Percentiles rank a stretch among this genome's conserved stretches.
Evolutionary conservation across 352 stramenopile species (phyloP).

Genomic region (Phytophthora pisi): DNA sequence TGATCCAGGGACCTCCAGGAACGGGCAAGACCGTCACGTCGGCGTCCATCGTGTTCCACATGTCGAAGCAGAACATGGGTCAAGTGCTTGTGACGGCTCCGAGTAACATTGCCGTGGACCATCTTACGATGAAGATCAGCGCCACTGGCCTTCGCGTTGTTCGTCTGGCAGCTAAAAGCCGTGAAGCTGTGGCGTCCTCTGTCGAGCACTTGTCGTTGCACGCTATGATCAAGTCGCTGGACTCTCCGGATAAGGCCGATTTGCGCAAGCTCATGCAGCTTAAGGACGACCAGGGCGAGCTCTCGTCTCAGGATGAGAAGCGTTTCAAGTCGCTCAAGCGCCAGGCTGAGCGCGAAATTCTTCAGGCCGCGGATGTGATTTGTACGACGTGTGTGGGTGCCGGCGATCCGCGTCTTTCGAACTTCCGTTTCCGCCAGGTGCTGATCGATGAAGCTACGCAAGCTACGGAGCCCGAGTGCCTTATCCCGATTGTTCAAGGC

Average conservation of each 20-base stretch:
- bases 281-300: conserved; percentile 95
- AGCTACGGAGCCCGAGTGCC: conserved; percentile 98
- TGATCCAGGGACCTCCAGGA: conserved; percentile 98
- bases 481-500: conserved; percentile 99
- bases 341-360: conserved; percentile 95
- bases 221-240: conserved; percentile 94
- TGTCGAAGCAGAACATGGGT: conserved; percentile 98
- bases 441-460: conserved; percentile 99
- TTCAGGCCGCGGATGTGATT: conserved; percentile 99
- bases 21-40: conserved; percentile 98
- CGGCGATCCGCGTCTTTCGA: conserved; percentile 96
- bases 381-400: conserved; percentile 99
- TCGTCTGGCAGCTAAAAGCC: conserved; percentile 97
- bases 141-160: conserved; percentile 98
- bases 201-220: conserved; percentile 99
- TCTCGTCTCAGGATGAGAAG: conserved; percentile 96
- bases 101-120: conserved; percentile 99
- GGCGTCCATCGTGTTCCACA: conserved; percentile 99
- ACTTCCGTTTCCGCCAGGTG: conserved; percentile 98
- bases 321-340: conserved; percentile 94
- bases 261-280: conserved; percentile 93
- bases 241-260: conserved; percentile 91
- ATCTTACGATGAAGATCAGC: conserved; percentile 97
- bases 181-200: conserved; percentile 93
- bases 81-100: conserved; percentile 99